Conservation (phyloP, 441 rosid species). For the Francoa sonchifolia region DNA sequence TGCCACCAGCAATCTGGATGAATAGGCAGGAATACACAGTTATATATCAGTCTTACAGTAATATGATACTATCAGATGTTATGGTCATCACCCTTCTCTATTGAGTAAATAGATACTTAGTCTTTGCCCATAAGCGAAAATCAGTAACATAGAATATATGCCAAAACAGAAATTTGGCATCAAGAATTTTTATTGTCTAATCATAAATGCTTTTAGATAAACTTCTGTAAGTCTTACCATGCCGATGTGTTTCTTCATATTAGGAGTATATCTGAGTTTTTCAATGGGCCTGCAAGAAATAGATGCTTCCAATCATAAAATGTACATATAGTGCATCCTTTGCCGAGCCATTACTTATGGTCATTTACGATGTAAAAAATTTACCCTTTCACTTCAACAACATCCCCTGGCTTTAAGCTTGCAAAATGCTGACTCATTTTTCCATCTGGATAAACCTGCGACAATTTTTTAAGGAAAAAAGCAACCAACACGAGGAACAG, state of each 20-base stretch:
- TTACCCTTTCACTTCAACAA: conserved; percentile 92
- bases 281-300: conserved; percentile 74
- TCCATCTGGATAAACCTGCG: conserved; percentile 90
- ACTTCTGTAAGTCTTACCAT: conserved; percentile 42
- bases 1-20: conserved; percentile 85
- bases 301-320: conserved; percentile 10
- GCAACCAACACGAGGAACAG: conserved; percentile 2
- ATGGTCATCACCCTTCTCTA: too few species aligned
- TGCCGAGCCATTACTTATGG: conserved; percentile 3
- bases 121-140: too few species aligned
- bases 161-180: too few species aligned
- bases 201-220: too few species aligned
- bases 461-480: conserved; percentile 8
- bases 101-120: too few species aligned
- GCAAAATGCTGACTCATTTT: conserved; percentile 99
- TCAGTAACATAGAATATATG: too few species aligned
- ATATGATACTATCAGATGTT: too few species aligned
- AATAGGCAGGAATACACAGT: not conserved
- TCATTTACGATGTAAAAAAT: not conserved
- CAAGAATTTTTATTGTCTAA: too few species aligned
- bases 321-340: not conserved
- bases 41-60: too few species aligned
- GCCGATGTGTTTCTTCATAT: conserved; percentile 92
- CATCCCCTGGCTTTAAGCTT: conserved; percentile 85
- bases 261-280: conserved; percentile 76